These are phyloP conservation scores for Plenodomus biglobosus DNA, from an alignment of 2,329 filamentous ascomycete genomes.

Conservation along the genomic window DNA sequence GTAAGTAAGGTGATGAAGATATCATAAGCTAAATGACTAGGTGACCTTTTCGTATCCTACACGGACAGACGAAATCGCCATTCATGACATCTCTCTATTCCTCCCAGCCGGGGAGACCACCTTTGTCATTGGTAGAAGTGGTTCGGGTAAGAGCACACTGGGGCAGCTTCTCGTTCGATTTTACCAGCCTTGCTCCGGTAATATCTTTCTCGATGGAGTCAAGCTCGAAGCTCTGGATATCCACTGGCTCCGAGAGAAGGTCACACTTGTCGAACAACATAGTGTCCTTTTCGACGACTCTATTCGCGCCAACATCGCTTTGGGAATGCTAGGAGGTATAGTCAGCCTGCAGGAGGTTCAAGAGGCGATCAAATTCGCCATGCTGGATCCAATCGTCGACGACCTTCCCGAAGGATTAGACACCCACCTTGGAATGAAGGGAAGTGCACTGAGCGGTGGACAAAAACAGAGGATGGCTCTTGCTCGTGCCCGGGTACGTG, in stretches of 20 bases:
- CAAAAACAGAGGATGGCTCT: conserved; percentile 81
- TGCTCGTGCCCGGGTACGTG: conserved; percentile 73
- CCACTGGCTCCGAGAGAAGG: conserved; percentile 73
- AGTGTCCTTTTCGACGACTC: conserved; percentile 81
- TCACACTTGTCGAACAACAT: conserved; percentile 81
- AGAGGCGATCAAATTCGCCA: conserved; percentile 65
- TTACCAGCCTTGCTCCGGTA: conserved; percentile 67
- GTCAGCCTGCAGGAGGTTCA: conserved; percentile 60
- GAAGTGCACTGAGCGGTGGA: conserved; percentile 75
- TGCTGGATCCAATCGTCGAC: conserved; percentile 68
- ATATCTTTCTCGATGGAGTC: conserved; percentile 68
- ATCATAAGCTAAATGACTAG: conserved; percentile 48
- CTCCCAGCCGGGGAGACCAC: conserved; percentile 73
- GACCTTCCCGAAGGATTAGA: conserved; percentile 69
- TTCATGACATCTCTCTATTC: conserved; percentile 64
- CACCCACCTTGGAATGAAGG: conserved; percentile 70
- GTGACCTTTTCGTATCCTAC: conserved; percentile 82
- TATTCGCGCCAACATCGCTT: conserved; percentile 73
- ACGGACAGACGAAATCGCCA: conserved; percentile 60
- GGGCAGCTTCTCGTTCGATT: conserved; percentile 77
- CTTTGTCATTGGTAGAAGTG: conserved; percentile 82
- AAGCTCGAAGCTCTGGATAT: conserved; percentile 64
- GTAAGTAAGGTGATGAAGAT: no score
- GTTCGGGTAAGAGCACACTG: conserved; percentile 89
- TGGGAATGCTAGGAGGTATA: conserved; percentile 61